These are phyloP conservation scores for Tetrahymena malaccensis DNA, from an alignment of 73 alveolate genomes.

Conservation along the genomic window DNA sequence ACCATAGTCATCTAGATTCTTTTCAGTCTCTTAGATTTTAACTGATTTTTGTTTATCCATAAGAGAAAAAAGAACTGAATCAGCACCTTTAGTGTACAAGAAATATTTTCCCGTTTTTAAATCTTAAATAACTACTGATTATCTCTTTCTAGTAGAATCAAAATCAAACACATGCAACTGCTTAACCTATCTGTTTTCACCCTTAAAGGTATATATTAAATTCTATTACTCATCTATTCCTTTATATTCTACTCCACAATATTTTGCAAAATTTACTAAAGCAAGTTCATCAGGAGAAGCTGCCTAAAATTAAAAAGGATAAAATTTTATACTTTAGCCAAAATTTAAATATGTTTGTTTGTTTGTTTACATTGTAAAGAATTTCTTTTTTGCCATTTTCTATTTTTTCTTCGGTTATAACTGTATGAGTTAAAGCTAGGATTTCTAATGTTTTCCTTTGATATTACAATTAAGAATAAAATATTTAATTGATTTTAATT, in stretches of 20 bases:
- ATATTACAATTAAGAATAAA: background rate
- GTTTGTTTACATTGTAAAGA: background rate
- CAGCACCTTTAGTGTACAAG: conserved; percentile 90
- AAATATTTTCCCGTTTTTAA: conserved; percentile 36
- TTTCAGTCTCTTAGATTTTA: conserved; percentile 27
- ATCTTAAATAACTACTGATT: conserved; percentile 73
- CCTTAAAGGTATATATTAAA: conserved; percentile 37
- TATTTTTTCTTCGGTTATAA: conserved; percentile 53
- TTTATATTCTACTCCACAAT: conserved; percentile 48
- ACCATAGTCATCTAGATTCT: conserved; percentile 73
- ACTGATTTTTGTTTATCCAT: conserved; percentile 12
- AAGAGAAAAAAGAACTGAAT: conserved; percentile 65
- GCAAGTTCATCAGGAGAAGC: conserved; percentile 95
- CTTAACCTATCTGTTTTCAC: conserved; percentile 38
- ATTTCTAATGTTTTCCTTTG: background rate
- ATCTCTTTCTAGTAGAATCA: conserved; percentile 81
- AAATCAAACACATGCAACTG: conserved; percentile 63
- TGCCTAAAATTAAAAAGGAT: conserved; percentile 50
- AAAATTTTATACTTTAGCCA: too few species aligned
- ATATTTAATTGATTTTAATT: conserved; percentile 37
- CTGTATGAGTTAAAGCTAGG: conserved; percentile 75
- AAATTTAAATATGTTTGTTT: too few species aligned
- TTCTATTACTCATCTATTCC: conserved; percentile 32
- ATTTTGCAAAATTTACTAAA: conserved; percentile 64
- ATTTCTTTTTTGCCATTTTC: conserved; percentile 1